Base-by-base conservation (phyloP, 257 asterid species). In the Nicotiana sylvestris region DNA sequence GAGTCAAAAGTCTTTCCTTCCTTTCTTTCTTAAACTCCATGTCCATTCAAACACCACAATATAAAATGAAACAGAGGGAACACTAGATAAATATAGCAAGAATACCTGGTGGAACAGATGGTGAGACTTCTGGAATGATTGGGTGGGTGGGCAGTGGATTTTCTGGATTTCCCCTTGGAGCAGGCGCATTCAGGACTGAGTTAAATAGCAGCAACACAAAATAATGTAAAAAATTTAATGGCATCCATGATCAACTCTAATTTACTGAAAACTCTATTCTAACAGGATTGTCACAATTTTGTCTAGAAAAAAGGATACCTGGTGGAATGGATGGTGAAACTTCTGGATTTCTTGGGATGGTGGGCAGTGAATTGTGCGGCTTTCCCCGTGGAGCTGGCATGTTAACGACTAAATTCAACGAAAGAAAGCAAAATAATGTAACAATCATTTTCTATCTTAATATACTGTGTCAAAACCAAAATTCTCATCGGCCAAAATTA, bases 261-360 rank as follows among this genome's bases (percentile, higher is more conserved):
- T 77, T 68, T 17, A 57, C 66, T 61, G 66, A 65, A 74, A 82
- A 56, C 84, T 80, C 53, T 77, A 82, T 32, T 55, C 69, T 65
- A 69, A 83, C 21, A 74, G 25, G 64, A 46, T 3, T 76, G 4
- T 51, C 64, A 51, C 64, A 49, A 8, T 76, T 76, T 27, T 25
- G 8, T 51, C 29, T 15, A 27, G 43, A 51, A 27, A 27, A 51
- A 62, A 62, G 56, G 86, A 21, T 30, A 88, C 92, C 90, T 57
- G 92, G 91, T 8, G 91, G 89, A 81, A n/a, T 82, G 53, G 92
- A 85, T 35, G 89, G 89, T 64, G 90, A 88, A 82, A 82, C 88
- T 8, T 82, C 78, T 29, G 90, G 88, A 77, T 70, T 80, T 77
- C 81, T 82, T 55, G 86, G 46, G 78, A 21, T 76, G 30, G 86